Percentiles rank a stretch among this genome's conserved stretches.
Conservation (phyloP, 305 asterid genomes). For the Fraxinus greggii region DNA sequence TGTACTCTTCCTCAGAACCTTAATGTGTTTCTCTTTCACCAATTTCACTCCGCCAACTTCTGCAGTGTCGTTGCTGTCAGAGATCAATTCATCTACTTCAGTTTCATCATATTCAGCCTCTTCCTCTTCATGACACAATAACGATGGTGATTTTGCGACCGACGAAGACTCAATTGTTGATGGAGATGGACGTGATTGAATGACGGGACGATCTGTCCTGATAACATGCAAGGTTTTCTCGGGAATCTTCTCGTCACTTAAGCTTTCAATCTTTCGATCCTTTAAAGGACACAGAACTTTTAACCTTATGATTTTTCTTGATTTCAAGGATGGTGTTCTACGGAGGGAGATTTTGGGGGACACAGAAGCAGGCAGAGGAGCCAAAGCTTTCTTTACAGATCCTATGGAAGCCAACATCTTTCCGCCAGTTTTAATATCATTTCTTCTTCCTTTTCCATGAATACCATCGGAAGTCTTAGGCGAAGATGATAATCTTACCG, state of each 20-base stretch:
- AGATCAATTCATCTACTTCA: conserved; percentile 25
- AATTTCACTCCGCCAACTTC: conserved; percentile 26
- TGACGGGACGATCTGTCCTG: conserved; percentile 25
- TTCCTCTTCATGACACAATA: conserved; percentile 33
- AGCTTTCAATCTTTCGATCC: conserved; percentile 33
- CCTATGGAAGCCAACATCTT: conserved; percentile 22
- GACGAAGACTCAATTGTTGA: conserved; percentile 31
- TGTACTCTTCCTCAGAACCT: conserved; percentile 28
- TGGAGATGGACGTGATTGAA: conserved; percentile 32
- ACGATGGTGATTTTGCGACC: conserved; percentile 29
- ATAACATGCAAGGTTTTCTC: conserved; percentile 66
- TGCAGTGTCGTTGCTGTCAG: conserved; percentile 12
- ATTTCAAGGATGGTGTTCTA: conserved; percentile 27
- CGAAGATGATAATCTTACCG: conserved; percentile 29
- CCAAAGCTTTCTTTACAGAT: conserved; percentile 37
- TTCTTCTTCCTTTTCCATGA: conserved; percentile 34
- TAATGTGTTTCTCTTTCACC: conserved; percentile 33
- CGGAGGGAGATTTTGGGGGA: conserved; percentile 36
- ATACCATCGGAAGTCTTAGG: conserved; percentile 33
- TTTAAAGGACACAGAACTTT: conserved; percentile 35
- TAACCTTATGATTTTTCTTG: conserved; percentile 36
- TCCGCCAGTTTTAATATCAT: conserved; percentile 25
- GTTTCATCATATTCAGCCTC: conserved; percentile 21
- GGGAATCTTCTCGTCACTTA: conserved; percentile 34
- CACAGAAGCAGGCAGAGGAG: conserved; percentile 28